Percentiles rank a stretch among this genome's conserved stretches.
phyloP scores from a whole-genome alignment of 2,329 filamentous ascomycete species.

The Aureobasidium vineae region DNA sequence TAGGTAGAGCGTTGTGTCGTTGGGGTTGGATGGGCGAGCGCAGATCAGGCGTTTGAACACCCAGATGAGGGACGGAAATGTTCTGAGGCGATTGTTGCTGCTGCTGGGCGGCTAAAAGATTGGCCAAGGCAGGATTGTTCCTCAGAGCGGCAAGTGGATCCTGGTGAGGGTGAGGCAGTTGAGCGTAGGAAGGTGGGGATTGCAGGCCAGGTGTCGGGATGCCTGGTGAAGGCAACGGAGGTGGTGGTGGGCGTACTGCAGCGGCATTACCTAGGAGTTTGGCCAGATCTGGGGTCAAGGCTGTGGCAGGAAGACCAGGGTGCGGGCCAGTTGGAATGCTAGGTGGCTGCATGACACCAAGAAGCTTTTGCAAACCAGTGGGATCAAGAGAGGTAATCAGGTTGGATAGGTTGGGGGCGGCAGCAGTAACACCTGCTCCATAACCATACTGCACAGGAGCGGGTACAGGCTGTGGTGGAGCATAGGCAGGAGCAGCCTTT shows the following conservation, averaged over 20 bases:
- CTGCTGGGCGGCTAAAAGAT: slow-evolving; percentile 29
- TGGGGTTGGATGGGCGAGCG: slow-evolving; percentile 37
- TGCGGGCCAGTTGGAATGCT: slow-evolving; percentile 40
- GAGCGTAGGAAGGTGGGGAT: slow-evolving; percentile 22
- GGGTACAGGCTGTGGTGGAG: slow-evolving; percentile 39
- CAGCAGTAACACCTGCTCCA: slow-evolving; percentile 30
- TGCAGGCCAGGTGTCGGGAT: background rate
- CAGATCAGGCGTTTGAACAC: slow-evolving; percentile 31
- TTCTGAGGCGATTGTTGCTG: slow-evolving; percentile 26
- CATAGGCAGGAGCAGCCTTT: slow-evolving; percentile 51
- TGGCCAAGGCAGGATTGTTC: slow-evolving; percentile 35
- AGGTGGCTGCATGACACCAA: slow-evolving; percentile 56
- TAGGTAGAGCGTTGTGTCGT: slow-evolving; percentile 32
- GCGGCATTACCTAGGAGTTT: slow-evolving; percentile 38
- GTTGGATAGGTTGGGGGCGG: slow-evolving; percentile 56
- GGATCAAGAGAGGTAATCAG: slow-evolving; percentile 68
- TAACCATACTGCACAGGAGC: slow-evolving; percentile 39
- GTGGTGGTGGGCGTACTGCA: slow-evolving; percentile 26
- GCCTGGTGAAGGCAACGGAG: slow-evolving; percentile 10
- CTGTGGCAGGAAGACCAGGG: slow-evolving; percentile 30
- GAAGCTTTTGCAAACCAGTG: slow-evolving; percentile 66
- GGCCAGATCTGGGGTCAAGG: slow-evolving; percentile 40
- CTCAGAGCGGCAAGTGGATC: slow-evolving; percentile 35
- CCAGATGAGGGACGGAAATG: background rate
- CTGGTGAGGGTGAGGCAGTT: slow-evolving; percentile 36